Percentiles rank a stretch among this genome's conserved stretches.
Evolutionary conservation across 345 rosid species (phyloP).

Genomic region (Orychophragmus violaceus): DNA sequence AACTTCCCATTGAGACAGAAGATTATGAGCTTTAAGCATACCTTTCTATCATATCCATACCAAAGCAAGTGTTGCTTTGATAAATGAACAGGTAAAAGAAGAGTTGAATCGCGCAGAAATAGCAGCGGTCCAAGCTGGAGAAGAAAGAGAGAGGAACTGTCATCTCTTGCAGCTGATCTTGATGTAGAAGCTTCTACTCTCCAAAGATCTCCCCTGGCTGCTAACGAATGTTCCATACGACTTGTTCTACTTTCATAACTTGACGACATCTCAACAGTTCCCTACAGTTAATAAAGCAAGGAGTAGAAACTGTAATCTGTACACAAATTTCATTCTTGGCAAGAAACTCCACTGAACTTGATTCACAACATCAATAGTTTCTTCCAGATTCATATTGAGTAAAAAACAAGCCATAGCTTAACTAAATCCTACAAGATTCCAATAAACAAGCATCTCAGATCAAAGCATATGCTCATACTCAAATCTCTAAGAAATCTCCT

Average conservation of each 20-base stretch:
- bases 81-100: conserved; percentile 82
- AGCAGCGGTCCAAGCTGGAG: conserved; percentile 86
- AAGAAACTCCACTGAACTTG: not conserved
- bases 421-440: not conserved
- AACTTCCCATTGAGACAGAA: not conserved
- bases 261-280: conserved; percentile 61
- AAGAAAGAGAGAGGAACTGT: conserved; percentile 73
- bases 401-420: not conserved
- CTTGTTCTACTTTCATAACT: conserved; percentile 72
- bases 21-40: conserved; percentile 31
- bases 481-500: not conserved
- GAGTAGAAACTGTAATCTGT: conserved; percentile 1
- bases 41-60: conserved; percentile 98
- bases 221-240: conserved; percentile 65
- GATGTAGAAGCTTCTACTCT: conserved; percentile 79
- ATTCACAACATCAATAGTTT: not conserved
- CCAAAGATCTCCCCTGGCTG: conserved; percentile 96
- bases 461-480: not conserved
- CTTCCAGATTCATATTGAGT: not conserved
- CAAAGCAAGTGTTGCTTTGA: conserved; percentile 97
- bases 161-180: conserved; percentile 55
- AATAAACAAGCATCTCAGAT: not conserved
- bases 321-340: not conserved
- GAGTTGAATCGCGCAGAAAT: conserved; percentile 80
- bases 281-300: conserved; percentile 38